Base-by-base conservation (phyloP, 441 rosid species). In the Eutrema salsugineum region DNA sequence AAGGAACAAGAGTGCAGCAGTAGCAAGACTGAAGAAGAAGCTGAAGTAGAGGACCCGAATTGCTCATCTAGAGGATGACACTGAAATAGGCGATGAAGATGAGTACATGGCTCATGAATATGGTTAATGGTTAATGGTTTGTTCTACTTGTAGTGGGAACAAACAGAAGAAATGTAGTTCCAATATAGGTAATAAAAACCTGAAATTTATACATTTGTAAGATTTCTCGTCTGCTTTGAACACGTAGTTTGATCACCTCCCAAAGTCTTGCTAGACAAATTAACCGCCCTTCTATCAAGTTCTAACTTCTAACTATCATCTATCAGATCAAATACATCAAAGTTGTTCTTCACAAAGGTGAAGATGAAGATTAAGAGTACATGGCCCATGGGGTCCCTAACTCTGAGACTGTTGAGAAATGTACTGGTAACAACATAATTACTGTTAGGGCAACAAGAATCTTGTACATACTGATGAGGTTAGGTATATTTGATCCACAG, bases 391-490 rank as follows among this genome's bases (percentile, higher is more conserved):
- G n/a, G 35, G 59, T 93, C 76, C 98, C 98, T 65, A 76, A 62
- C 72, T 86, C 97, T 65, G 98, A 92, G 75, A 70, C 77, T 58
- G 63, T 86, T 46, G 93, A 88, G 49, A 95, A 88, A 82, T 95
- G 99, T 79, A n/a, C 90, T 40, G 91, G 99, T 92, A 84, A 69
- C 59, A 28, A 58, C 43, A 5, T 67, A 3, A n/a, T 33, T 2
- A 38, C 11, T 11, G 11, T 40, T 49, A 27, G 11, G 10, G 48
- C 24, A 16, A 8, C 68, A 5, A 11, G 19, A 68, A 14, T 39
- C 3, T 24, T 66, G 43, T 74, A 33, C 39, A 38, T 40, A 69
- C 63, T 77, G 42, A 81, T 61, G 24, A 51, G 54, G 3, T 27
- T 43, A 35, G 12, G 59, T 57, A 14, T 51, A 39, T 35, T 54